Evolutionary conservation across 805 yeast species (phyloP).

Genomic region (Pichia heedii): DNA sequence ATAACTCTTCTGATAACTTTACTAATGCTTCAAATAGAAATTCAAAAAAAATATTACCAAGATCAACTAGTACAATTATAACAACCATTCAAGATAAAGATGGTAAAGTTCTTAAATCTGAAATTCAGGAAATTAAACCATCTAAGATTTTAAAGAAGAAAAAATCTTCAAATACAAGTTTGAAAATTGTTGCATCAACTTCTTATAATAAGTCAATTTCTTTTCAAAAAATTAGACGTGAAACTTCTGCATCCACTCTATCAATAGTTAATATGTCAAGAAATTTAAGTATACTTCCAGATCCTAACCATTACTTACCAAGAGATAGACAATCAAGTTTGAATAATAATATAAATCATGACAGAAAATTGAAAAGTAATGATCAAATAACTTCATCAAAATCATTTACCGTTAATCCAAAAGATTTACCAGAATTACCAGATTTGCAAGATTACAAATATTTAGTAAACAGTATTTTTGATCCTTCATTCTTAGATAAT

Average conservation of each 20-base stretch:
- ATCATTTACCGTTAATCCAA: conserved; percentile 15
- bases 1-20: neutral
- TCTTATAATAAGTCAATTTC: conserved; percentile 43
- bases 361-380: conserved; percentile 1
- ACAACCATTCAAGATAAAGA: conserved; percentile 28
- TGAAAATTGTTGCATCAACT: conserved; percentile 34
- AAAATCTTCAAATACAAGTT: conserved; percentile 23
- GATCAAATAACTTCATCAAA: conserved; percentile 4
- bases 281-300: conserved; percentile 6
- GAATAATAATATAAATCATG: neutral
- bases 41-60: conserved; percentile 12
- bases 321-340: neutral
- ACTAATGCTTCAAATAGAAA: neutral
- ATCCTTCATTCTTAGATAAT: neutral
- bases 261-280: conserved; percentile 13
- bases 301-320: conserved; percentile 5
- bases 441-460: conserved; percentile 24
- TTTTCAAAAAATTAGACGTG: conserved; percentile 23
- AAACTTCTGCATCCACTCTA: conserved; percentile 6
- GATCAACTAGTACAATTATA: conserved; percentile 25
- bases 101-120: conserved; percentile 23
- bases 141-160: neutral
- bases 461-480: conserved; percentile 25
- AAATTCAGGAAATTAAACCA: conserved; percentile 8
- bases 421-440: conserved; percentile 20